Evolutionary conservation across 139 green algal genomes (phyloP).

Genomic region (Coccomyxa sp.): DNA sequence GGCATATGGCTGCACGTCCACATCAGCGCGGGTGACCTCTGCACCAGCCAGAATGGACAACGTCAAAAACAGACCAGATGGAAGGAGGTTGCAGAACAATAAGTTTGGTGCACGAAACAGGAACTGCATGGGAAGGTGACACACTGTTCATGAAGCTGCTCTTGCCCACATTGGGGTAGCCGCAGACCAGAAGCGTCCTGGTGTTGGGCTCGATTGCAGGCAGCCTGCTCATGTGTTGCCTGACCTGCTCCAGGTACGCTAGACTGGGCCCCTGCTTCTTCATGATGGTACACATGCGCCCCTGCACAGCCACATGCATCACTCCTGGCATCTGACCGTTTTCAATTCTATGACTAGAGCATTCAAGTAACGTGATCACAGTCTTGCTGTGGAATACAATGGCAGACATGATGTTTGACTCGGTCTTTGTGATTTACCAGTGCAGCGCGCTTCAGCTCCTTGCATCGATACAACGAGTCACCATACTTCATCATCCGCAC

Average conservation of each 20-base stretch:
- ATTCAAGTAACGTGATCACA: not conserved
- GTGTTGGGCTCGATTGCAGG: constrained; percentile 98
- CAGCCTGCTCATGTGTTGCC: constrained; percentile 97
- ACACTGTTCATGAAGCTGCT: constrained; percentile 94
- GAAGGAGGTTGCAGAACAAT: not conserved
- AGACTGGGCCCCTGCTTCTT: constrained; percentile 87
- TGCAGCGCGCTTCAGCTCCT: constrained; percentile 95
- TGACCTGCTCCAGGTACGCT: constrained; percentile 95
- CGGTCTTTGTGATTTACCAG: constrained; percentile 42
- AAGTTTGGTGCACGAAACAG: not conserved
- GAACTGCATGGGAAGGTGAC: not conserved
- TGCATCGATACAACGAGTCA: constrained; percentile 98
- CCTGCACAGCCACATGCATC: constrained; percentile 37
- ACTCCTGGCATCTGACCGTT: not conserved
- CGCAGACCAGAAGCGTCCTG: constrained; percentile 92
- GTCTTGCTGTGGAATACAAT: too few species aligned
- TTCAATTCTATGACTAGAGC: not conserved
- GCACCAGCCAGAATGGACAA: not conserved
- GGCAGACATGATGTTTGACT: too few species aligned
- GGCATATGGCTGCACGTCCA: constrained; percentile 97
- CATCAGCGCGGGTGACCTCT: constrained; percentile 88
- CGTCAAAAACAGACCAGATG: not conserved
- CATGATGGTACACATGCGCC: constrained; percentile 99
- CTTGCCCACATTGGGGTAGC: constrained; percentile 99
- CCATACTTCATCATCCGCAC: constrained; percentile 98